Evolutionary conservation across 2,329 filamentous ascomycete genomes (phyloP).

Genomic region (Onygenales sp.): DNA sequence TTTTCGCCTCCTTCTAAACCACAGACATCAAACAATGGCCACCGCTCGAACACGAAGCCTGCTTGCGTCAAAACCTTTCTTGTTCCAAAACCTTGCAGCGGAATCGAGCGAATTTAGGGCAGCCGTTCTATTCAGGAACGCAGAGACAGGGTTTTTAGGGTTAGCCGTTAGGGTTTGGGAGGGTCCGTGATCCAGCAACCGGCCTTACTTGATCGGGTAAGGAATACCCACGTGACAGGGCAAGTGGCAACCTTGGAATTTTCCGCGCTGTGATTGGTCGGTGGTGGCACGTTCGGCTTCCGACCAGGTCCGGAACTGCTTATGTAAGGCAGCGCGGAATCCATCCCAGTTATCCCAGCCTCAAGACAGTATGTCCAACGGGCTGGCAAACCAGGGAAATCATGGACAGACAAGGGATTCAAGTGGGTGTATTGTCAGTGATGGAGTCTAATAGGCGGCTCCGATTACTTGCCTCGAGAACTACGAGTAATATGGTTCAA

Average conservation of each 20-base stretch:
- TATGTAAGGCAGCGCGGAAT: too few relatives aligned
- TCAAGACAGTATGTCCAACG: too few relatives aligned
- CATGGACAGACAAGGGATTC: too few relatives aligned
- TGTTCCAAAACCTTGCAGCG: background rate
- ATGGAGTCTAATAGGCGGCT: too few relatives aligned
- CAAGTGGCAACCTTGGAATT: background rate
- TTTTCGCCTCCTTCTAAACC: background rate
- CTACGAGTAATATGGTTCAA: too few relatives aligned
- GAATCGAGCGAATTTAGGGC: background rate
- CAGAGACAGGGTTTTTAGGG: background rate
- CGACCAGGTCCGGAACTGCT: background rate
- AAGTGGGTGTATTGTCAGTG: too few relatives aligned
- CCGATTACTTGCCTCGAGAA: too few relatives aligned
- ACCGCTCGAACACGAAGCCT: background rate
- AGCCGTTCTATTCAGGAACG: background rate
- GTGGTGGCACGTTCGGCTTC: background rate
- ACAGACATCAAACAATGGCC: background rate
- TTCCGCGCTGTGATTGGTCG: background rate
- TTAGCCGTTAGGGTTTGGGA: background rate
- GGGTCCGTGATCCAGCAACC: background rate
- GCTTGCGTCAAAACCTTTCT: background rate
- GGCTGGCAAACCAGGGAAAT: too few relatives aligned
- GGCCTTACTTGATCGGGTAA: background rate
- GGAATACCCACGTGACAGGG: background rate
- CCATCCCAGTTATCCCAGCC: too few relatives aligned